Evolutionary conservation across 2,329 filamentous ascomycete species (phyloP).

Genomic region (Cordyceps sp.): DNA sequence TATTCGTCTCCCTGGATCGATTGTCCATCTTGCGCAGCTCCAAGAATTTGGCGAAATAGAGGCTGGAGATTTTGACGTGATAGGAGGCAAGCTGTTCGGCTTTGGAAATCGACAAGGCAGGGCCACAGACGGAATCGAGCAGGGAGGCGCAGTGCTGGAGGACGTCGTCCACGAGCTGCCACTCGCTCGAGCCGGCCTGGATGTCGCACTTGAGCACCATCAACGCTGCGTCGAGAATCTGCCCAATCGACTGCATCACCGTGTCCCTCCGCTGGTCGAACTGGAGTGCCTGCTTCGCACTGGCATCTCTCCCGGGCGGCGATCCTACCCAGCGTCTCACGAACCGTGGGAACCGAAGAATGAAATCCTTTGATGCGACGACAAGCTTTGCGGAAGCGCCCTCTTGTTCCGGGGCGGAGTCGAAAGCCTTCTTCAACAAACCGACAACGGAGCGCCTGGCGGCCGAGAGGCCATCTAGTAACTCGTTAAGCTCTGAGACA

Average conservation of each 20-base stretch:
- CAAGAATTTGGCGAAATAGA: slow-evolving; percentile 50
- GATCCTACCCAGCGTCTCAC: slow-evolving; percentile 45
- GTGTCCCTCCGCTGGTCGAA: slow-evolving; percentile 43
- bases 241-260: slow-evolving; percentile 32
- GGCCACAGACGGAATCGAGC: slow-evolving; percentile 32
- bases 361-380: slow-evolving; percentile 33
- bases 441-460: slow-evolving; percentile 37
- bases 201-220: slow-evolving; percentile 37
- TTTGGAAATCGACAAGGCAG: slow-evolving; percentile 11
- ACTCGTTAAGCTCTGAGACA: slow-evolving; percentile 40
- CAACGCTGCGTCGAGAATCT: slow-evolving; percentile 43
- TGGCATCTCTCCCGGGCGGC: slow-evolving; percentile 29
- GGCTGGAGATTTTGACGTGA: slow-evolving; percentile 51
- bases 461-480: slow-evolving; percentile 37
- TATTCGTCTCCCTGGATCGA: slow-evolving; percentile 18
- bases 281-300: slow-evolving; percentile 39
- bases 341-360: slow-evolving; percentile 43
- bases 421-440: slow-evolving; percentile 20
- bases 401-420: slow-evolving; percentile 5
- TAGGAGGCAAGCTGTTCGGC: slow-evolving; percentile 24
- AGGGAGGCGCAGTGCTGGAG: slow-evolving; percentile 39
- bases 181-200: slow-evolving; percentile 27
- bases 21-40: slow-evolving; percentile 27
- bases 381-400: slow-evolving; percentile 8
- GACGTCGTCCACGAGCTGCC: slow-evolving; percentile 38